phyloP scores from a whole-genome alignment of 2,329 filamentous ascomycete genomes.

The Pezicula radicicola region DNA sequence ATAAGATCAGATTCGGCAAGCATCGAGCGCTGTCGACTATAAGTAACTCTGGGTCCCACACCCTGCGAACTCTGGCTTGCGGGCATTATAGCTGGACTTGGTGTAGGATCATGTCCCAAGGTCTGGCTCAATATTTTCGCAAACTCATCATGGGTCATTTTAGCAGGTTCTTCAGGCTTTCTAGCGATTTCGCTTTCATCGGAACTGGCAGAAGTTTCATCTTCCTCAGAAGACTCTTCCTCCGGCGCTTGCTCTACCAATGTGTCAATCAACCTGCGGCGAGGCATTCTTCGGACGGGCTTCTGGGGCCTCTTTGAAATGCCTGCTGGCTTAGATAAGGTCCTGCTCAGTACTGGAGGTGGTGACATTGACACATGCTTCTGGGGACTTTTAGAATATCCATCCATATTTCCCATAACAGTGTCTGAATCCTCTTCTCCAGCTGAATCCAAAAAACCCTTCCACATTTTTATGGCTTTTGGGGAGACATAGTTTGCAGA shows the following conservation, averaged over 20 bases:
- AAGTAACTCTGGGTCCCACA: conserved; percentile 28
- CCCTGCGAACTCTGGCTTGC: conserved; percentile 24
- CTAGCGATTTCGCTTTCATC: conserved; percentile 9
- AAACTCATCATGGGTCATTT: neutral
- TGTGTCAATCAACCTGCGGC: conserved; percentile 29
- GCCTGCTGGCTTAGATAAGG: conserved; percentile 9
- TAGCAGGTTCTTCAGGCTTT: neutral
- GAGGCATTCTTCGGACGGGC: conserved; percentile 10
- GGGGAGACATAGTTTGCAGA: conserved; percentile 17
- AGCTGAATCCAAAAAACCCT: conserved; percentile 18
- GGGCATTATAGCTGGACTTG: conserved; percentile 6
- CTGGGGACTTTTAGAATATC: neutral
- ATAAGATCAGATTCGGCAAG: conserved; percentile 29
- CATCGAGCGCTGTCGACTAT: conserved; percentile 30
- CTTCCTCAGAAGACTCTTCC: conserved; percentile 7
- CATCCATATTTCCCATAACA: neutral
- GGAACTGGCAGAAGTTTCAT: neutral
- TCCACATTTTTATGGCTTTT: conserved; percentile 23
- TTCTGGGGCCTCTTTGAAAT: conserved; percentile 13
- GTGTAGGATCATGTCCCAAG: conserved; percentile 6
- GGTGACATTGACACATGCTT: neutral
- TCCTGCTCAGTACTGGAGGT: neutral
- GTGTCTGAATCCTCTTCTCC: conserved; percentile 4
- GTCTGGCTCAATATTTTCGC: conserved; percentile 11
- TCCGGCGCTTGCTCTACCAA: conserved; percentile 24